These are phyloP conservation scores for Gossypium stocksii DNA, from an alignment of 345 rosid genomes.

Conservation along the genomic window DNA sequence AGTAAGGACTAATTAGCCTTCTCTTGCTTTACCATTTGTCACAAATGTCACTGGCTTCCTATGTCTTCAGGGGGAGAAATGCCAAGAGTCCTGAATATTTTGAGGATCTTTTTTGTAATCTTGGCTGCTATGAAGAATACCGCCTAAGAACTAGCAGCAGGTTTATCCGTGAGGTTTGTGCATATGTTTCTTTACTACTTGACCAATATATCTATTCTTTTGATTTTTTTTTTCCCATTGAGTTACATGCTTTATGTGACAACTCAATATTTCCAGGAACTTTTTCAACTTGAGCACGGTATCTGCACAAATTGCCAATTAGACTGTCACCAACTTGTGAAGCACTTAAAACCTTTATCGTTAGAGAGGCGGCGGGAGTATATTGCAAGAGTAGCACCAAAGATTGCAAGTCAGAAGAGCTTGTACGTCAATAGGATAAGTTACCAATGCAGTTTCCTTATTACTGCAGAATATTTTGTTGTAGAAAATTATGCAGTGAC, in stretches of 20 bases:
- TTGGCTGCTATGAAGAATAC: conserved; percentile 85
- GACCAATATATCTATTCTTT: background rate
- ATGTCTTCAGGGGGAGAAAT: conserved; percentile 53
- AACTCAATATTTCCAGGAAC: conserved; percentile 52
- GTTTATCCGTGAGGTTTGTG: conserved; percentile 72
- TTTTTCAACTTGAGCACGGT: conserved; percentile 81
- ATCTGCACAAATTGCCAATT: conserved; percentile 74
- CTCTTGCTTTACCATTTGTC: conserved; percentile 13
- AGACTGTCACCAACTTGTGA: conserved; percentile 84
- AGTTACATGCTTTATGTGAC: background rate
- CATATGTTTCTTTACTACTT: background rate
- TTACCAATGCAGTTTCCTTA: conserved; percentile 9
- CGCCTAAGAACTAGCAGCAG: conserved; percentile 73
- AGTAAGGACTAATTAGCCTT: conserved; percentile 40
- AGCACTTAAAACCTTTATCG: conserved; percentile 61
- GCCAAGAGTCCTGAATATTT: conserved; percentile 81
- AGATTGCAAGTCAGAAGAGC: conserved; percentile 52
- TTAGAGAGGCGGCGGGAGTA: conserved; percentile 52
- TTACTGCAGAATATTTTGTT: background rate
- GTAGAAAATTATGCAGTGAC: background rate
- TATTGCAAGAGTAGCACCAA: conserved; percentile 61
- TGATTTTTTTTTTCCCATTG: background rate
- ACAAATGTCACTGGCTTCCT: background rate
- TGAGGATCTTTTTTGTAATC: conserved; percentile 89
- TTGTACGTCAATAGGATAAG: conserved; percentile 45